These are phyloP conservation scores for Trypanosoma caninum DNA, from an alignment of 208 protist species.

Conservation along the genomic window DNA sequence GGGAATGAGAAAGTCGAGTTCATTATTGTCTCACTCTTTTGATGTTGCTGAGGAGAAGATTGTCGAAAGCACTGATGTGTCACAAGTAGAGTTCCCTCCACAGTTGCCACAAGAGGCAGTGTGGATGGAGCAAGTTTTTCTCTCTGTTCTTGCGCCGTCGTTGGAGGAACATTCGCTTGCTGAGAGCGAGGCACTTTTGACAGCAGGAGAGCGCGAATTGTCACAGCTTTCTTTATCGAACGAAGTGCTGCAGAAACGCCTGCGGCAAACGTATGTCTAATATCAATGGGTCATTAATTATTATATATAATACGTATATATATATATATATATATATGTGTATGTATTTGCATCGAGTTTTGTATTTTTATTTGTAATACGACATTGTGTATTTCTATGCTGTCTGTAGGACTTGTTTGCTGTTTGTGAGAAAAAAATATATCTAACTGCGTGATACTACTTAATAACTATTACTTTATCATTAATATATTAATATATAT, in stretches of 20 bases:
- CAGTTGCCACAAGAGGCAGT: neutral
- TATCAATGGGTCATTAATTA: too few species aligned
- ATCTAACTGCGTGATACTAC: too few species aligned
- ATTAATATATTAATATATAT: too few species aligned
- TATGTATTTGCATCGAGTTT: neutral
- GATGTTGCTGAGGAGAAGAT: neutral
- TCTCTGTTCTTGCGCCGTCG: constrained; percentile 5
- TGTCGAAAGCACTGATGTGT: neutral
- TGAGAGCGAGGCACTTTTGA: neutral
- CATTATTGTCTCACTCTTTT: neutral
- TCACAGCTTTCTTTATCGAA: neutral
- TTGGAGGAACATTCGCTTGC: neutral
- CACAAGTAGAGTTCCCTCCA: neutral
- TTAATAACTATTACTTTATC: too few species aligned
- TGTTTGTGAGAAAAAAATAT: too few species aligned
- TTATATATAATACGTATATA: too few species aligned
- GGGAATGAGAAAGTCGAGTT: neutral
- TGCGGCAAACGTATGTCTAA: constrained; percentile 7
- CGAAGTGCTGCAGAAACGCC: neutral
- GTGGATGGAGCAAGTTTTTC: constrained; percentile 1
- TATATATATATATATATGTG: constrained; percentile 16
- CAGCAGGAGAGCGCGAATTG: neutral
- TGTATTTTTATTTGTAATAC: neutral
- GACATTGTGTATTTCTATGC: constrained; percentile 6
- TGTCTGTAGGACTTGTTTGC: constrained; percentile 21